A percentile compares a stretch with the other conserved stretches of the same genome.
These are phyloP conservation scores for Aspergillus quadrilineatus DNA, from an alignment of 2,329 filamentous ascomycete species.

Conservation along the genomic window DNA sequence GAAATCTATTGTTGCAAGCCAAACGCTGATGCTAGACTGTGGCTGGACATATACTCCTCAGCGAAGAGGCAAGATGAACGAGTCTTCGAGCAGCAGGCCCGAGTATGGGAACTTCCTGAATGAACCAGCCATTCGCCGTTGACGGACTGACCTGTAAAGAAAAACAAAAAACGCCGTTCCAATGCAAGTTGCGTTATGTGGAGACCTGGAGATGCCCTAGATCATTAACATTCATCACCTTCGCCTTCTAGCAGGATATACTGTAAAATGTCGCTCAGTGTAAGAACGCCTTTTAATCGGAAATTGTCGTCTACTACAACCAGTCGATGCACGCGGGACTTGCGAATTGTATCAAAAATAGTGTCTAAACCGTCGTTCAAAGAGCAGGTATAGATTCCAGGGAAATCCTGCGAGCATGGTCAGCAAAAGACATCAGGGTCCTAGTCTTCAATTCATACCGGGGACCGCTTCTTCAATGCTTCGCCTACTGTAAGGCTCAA, in stretches of 20 bases:
- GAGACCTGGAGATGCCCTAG: conserved; percentile 9
- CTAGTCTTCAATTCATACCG: conserved; percentile 49
- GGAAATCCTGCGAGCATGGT: conserved; percentile 65
- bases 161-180: conserved; percentile 31
- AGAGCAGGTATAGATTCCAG: conserved; percentile 94
- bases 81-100: conserved; percentile 23
- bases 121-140: conserved; percentile 9
- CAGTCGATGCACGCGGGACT: conserved; percentile 88
- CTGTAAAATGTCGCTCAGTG: conserved; percentile 91
- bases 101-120: conserved; percentile 6
- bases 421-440: background rate
- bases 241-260: conserved; percentile 85
- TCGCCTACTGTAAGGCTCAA: conserved; percentile 83
- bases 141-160: conserved; percentile 7
- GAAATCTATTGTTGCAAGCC: conserved; percentile 30
- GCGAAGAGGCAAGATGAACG: conserved; percentile 5
- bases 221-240: conserved; percentile 52
- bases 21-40: conserved; percentile 23
- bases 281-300: conserved; percentile 83
- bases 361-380: conserved; percentile 89
- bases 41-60: conserved; percentile 6
- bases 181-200: conserved; percentile 33
- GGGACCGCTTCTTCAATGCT: conserved; percentile 78
- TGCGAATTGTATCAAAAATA: conserved; percentile 95
- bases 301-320: conserved; percentile 90